A percentile compares a stretch with the other conserved stretches of the same genome.
These are phyloP conservation scores for Cladosporium colombiae DNA, from an alignment of 2,329 filamentous ascomycete species.

Conservation along the genomic window DNA sequence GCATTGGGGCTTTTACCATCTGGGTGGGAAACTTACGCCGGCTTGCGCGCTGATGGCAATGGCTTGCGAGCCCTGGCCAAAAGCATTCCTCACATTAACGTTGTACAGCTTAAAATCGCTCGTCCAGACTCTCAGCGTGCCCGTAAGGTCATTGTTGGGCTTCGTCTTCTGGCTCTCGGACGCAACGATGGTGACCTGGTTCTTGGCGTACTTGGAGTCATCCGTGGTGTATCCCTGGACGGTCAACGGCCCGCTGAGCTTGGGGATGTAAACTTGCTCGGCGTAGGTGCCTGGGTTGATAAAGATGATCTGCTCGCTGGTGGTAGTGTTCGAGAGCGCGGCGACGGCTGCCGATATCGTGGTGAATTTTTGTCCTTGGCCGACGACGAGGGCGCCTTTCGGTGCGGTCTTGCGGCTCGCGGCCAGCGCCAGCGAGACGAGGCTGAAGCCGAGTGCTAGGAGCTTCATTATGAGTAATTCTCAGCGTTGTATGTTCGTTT, in stretches of 20 bases:
- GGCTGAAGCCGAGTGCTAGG: conserved; percentile 21
- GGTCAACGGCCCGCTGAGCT: conserved; percentile 51
- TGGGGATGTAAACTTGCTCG: conserved; percentile 59
- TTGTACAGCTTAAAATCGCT: conserved; percentile 63
- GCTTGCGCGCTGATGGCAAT: conserved; percentile 56
- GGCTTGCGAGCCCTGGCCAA: conserved; percentile 53
- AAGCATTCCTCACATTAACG: conserved; percentile 57
- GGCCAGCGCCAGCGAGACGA: conserved; percentile 26
- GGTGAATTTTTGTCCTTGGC: conserved; percentile 44
- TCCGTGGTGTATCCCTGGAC: conserved; percentile 62
- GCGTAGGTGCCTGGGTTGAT: conserved; percentile 62
- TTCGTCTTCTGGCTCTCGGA: conserved; percentile 50
- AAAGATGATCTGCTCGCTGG: conserved; percentile 60
- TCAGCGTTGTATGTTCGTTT: background rate
- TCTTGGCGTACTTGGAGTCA: conserved; percentile 54
- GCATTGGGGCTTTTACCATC: background rate
- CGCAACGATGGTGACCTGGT: conserved; percentile 59
- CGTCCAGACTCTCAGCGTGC: conserved; percentile 51
- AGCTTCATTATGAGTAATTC: conserved; percentile 17
- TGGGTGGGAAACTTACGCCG: conserved; percentile 31
- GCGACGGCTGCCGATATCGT: conserved; percentile 60
- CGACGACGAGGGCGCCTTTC: conserved; percentile 54
- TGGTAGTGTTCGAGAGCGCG: conserved; percentile 56
- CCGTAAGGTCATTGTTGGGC: conserved; percentile 56
- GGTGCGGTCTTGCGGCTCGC: conserved; percentile 49